A percentile compares a stretch with the other conserved stretches of the same genome.
Conservation (phyloP, 306 rosid genomes). For the Fagus sylvatica region DNA sequence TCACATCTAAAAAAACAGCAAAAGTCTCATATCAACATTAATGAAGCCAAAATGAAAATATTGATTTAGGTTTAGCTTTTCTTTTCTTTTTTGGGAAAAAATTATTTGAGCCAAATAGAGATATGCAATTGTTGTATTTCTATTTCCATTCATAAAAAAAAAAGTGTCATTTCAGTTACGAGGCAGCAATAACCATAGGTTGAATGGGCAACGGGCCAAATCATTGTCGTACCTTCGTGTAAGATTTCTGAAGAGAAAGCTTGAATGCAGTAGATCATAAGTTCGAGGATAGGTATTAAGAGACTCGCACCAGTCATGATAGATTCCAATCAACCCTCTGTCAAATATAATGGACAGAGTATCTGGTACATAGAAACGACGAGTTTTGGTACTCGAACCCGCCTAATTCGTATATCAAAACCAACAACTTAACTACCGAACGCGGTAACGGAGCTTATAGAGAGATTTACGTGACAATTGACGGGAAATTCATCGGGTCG, state of each 20-base stretch:
- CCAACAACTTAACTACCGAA: no score
- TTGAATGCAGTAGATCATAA: conserved; percentile 78
- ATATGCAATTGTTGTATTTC: background rate
- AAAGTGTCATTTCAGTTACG: background rate
- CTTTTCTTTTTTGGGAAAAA: background rate
- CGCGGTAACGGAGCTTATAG: no score
- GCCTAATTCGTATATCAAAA: no score
- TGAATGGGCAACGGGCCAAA: background rate
- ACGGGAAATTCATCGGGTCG: no score
- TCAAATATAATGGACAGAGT: conserved; percentile 68
- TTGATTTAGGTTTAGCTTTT: background rate
- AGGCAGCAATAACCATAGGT: background rate
- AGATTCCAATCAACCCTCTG: conserved; percentile 85
- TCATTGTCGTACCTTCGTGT: conserved; percentile 51
- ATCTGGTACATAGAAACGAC: conserved; percentile 58
- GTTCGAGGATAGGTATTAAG: conserved; percentile 87
- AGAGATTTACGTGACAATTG: no score
- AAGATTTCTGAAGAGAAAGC: conserved; percentile 61
- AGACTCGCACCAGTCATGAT: conserved; percentile 96
- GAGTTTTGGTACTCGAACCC: no score
- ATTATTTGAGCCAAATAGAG: background rate
- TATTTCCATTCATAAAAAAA: background rate
- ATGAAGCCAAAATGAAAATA: background rate
- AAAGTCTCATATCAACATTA: background rate
- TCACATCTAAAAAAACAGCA: conserved; percentile 61